Evolutionary conservation across 805 yeast genomes (phyloP), one percentile per base, ranked within the genome.

Genomic region (Wickerhamomyces subpelliculosus): DNA sequence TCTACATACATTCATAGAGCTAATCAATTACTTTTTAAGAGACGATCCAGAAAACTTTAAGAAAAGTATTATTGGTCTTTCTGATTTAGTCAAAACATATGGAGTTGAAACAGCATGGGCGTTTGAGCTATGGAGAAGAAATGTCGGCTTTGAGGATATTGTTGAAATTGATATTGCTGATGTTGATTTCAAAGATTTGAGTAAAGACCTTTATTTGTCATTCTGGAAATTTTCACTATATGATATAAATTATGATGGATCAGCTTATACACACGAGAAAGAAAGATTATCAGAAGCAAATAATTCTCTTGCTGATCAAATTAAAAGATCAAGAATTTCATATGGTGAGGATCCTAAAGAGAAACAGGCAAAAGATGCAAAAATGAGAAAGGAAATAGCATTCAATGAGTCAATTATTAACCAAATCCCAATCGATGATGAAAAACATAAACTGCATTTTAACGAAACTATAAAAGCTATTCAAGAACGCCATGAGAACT

Each of bases 151-250:
- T 44, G 42, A 48, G 30, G 42, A 55, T 43, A 41, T 46, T 10
- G 25, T 32, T 8, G 40, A 49, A 3, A 38, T 49, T 3, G 29
- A 36, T 2, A 50, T 44, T 32, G 29, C 39, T 4, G 54, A 47
- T 20, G 39, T 53, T 22, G 54, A 59, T 26, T 58, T 59, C 36
- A 25, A 42, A 0, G 26, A 45, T 8, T 35, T 78, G 3, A 49
- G 64, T 3, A 52, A 58, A 12, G 67, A 64, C 0, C 60, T 86
- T 22, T 84, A 70, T 49, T 60, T 65, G 3, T 62, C 72, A 1
- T 89, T 88, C 49, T 89, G 96, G 96, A 75, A 67, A 43, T 62
- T 83, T 25, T 71, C 81, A 0, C 60, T 86, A 8, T 79, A 82
- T 51, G 96, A 88, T 49, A 73, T 88, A 24, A 72, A 73, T 42